Conservation (phyloP, 2,329 filamentous ascomycete species). For the Tolypocladium amazonense region DNA sequence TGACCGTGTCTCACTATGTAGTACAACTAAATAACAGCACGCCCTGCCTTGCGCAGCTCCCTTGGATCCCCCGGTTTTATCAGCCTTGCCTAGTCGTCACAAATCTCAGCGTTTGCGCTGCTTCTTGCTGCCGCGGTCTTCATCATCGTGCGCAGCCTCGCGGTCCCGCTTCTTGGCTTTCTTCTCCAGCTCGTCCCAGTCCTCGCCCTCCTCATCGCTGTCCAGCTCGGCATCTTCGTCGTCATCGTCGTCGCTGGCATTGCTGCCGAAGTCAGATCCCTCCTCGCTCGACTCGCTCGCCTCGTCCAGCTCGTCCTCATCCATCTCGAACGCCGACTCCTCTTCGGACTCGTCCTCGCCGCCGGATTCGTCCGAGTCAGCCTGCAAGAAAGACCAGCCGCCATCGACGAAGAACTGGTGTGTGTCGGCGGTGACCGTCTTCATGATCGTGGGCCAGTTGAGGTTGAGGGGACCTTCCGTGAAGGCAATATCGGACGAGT, state of each 20-base stretch:
- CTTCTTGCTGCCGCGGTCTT: constrained; percentile 57
- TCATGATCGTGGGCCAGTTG: constrained; percentile 99
- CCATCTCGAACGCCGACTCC: constrained; percentile 86
- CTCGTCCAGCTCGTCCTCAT: constrained; percentile 76
- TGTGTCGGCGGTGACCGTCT: constrained; percentile 88
- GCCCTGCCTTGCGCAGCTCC: background rate
- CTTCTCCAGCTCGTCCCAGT: constrained; percentile 90
- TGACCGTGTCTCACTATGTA: background rate
- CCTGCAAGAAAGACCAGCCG: constrained; percentile 86
- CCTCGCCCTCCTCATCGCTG: constrained; percentile 69
- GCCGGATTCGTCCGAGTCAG: constrained; percentile 78
- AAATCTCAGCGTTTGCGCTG: constrained; percentile 23
- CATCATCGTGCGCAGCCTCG: constrained; percentile 38
- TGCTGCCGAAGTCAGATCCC: constrained; percentile 87
- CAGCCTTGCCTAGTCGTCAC: background rate
- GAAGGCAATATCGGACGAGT: constrained; percentile 89
- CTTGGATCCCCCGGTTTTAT: too few relatives aligned
- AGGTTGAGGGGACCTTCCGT: constrained; percentile 92
- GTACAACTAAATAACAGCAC: background rate
- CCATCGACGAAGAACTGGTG: constrained; percentile 93
- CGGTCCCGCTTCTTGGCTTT: constrained; percentile 82
- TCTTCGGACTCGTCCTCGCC: constrained; percentile 71
- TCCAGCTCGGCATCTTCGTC: constrained; percentile 50
- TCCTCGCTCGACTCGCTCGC: constrained; percentile 68
- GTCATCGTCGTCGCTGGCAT: constrained; percentile 74